phyloP scores from a whole-genome alignment of 768 basidiomycete species.

The Phlegmacium glaucopus region DNA sequence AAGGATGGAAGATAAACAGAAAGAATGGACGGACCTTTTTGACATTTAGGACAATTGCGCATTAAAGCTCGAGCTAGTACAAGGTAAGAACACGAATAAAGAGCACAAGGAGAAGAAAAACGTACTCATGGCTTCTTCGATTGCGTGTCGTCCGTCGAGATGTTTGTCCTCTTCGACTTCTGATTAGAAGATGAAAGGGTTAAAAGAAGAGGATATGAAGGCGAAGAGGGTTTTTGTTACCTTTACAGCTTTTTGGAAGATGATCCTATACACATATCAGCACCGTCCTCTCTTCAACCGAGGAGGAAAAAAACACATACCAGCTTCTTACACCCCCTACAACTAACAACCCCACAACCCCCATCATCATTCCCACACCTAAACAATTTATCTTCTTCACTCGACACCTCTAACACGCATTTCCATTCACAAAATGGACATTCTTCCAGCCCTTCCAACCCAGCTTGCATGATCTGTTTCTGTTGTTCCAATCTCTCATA shows the following conservation, averaged over 20 bases:
- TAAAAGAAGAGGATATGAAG: not conserved
- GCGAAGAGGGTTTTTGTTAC: slow-evolving; percentile 27
- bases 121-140: slow-evolving; percentile 94
- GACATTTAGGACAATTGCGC: slow-evolving; percentile 85
- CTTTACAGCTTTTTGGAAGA: slow-evolving; percentile 77
- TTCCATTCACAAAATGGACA: slow-evolving; percentile 92
- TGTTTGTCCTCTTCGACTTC: slow-evolving; percentile 75
- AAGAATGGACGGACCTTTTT: slow-evolving; percentile 52
- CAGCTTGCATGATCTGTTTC: slow-evolving; percentile 77
- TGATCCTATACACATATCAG: slow-evolving; percentile 54
- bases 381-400: slow-evolving; percentile 61
- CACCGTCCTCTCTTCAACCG: slow-evolving; percentile 3
- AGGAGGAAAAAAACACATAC: slow-evolving; percentile 42
- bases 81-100: too few species aligned
- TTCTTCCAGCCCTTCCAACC: slow-evolving; percentile 76
- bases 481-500: slow-evolving; percentile 75
- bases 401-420: slow-evolving; percentile 61
- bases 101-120: slow-evolving; percentile 6
- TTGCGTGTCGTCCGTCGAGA: slow-evolving; percentile 68
- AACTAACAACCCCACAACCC: slow-evolving; percentile 72
- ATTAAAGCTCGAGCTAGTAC: slow-evolving; percentile 77
- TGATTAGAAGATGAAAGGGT: slow-evolving; percentile 22
- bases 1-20: not conserved
- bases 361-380: slow-evolving; percentile 59
- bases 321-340: slow-evolving; percentile 72